Percentiles rank a stretch among this genome's conserved stretches.
phyloP scores from a whole-genome alignment of 129 eudicot species.

The Pseudognaphalium luteoalbum region DNA sequence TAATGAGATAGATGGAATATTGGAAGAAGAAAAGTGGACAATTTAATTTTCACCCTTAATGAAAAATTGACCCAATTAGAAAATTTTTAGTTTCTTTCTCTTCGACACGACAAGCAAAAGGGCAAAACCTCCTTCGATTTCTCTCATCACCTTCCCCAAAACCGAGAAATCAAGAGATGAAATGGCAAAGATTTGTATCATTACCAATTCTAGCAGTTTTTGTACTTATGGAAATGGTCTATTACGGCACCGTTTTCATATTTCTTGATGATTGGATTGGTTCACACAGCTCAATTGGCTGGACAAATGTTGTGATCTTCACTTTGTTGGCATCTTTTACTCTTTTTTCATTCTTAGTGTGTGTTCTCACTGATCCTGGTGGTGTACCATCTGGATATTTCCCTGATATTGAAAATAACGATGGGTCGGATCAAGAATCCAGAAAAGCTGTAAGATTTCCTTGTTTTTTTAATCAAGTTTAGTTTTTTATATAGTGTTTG shows the following conservation, averaged over 20 bases:
- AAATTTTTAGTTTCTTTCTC: background rate
- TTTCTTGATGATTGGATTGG: slow-evolving; percentile 70
- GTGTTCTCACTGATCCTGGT: slow-evolving; percentile 79
- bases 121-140: slow-evolving; percentile 19
- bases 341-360: slow-evolving; percentile 56
- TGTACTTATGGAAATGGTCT: slow-evolving; percentile 47
- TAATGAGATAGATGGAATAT: too few relatives aligned
- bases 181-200: slow-evolving; percentile 51
- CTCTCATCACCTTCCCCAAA: slow-evolving; percentile 7
- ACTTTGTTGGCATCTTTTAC: slow-evolving; percentile 51
- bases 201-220: slow-evolving; percentile 60
- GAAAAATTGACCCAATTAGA: slow-evolving; percentile 25
- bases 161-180: slow-evolving; percentile 36
- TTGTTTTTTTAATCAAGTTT: background rate
- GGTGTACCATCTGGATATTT: slow-evolving; percentile 57
- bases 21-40: too few relatives aligned
- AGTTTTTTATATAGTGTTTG: background rate
- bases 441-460: slow-evolving; percentile 48
- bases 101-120: slow-evolving; percentile 21
- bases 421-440: slow-evolving; percentile 62
- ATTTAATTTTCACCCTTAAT: too few relatives aligned
- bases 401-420: slow-evolving; percentile 76
- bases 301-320: slow-evolving; percentile 55
- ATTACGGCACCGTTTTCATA: slow-evolving; percentile 66
- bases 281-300: slow-evolving; percentile 57